Evolutionary conservation across 2,329 filamentous ascomycete species (phyloP).

Genomic region (Epichloe uncinata): DNA sequence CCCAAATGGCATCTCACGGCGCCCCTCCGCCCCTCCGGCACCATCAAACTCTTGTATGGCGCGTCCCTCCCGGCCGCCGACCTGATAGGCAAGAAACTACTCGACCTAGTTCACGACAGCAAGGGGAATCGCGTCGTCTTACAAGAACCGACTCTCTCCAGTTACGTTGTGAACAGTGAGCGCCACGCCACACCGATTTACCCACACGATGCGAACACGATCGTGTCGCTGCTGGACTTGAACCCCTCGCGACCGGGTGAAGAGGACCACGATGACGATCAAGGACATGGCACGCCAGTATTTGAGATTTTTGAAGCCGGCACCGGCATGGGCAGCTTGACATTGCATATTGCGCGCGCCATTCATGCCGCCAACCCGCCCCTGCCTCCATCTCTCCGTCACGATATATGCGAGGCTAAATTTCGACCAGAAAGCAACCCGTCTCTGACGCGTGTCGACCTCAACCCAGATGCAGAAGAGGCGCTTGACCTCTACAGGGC

Average conservation of each 20-base stretch:
- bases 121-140: slow-evolving; percentile 39
- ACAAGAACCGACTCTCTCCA: slow-evolving; percentile 53
- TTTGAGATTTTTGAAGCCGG: slow-evolving; percentile 74
- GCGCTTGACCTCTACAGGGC: slow-evolving; percentile 31
- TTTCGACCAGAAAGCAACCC: slow-evolving; percentile 8
- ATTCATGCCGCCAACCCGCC: slow-evolving; percentile 59
- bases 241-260: slow-evolving; percentile 37
- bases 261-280: slow-evolving; percentile 16
- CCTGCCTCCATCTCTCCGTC: slow-evolving; percentile 28
- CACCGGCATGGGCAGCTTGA: slow-evolving; percentile 72
- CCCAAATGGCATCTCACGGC: slow-evolving; percentile 26
- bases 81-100: slow-evolving; percentile 49
- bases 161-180: slow-evolving; percentile 56
- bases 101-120: slow-evolving; percentile 44
- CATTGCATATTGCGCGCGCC: slow-evolving; percentile 60
- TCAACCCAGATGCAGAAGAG: slow-evolving; percentile 16
- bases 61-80: slow-evolving; percentile 36
- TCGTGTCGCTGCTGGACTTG: slow-evolving; percentile 64
- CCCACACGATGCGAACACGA: slow-evolving; percentile 59
- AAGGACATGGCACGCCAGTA: slow-evolving; percentile 25
- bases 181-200: slow-evolving; percentile 67
- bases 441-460: slow-evolving; percentile 12
- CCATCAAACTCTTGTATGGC: slow-evolving; percentile 27
- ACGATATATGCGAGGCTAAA: slow-evolving; percentile 14
- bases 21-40: slow-evolving; percentile 18